phyloP scores from a whole-genome alignment of 352 stramenopile species.

The Phytopythium helicoides region DNA sequence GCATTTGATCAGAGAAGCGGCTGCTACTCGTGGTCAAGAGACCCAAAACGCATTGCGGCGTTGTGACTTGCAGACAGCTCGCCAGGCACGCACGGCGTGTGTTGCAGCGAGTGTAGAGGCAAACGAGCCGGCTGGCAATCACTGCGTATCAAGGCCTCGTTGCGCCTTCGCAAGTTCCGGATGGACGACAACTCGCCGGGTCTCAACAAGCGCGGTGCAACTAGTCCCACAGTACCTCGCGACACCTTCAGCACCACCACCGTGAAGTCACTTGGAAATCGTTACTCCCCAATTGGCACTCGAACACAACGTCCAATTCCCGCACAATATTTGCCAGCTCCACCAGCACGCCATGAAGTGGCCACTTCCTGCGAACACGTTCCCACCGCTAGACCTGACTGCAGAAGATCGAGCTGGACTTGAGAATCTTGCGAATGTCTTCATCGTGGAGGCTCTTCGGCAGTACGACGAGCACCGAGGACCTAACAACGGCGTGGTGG shows the following conservation, averaged over 20 bases:
- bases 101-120: background rate
- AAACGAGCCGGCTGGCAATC: background rate
- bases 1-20: too few species aligned
- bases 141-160: background rate
- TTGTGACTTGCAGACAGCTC: too few species aligned
- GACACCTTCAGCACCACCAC: too few species aligned
- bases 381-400: slow-evolving; percentile 24
- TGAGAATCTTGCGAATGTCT: slow-evolving; percentile 18
- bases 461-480: slow-evolving; percentile 31
- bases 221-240: too few species aligned
- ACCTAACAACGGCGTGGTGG: slow-evolving; percentile 21
- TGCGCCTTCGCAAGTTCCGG: background rate
- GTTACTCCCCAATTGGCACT: background rate
- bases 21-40: too few species aligned
- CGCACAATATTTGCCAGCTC: too few species aligned
- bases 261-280: background rate
- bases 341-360: slow-evolving; percentile 18
- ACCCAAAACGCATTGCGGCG: too few species aligned
- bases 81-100: too few species aligned
- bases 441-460: slow-evolving; percentile 24
- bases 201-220: too few species aligned
- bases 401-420: slow-evolving; percentile 23
- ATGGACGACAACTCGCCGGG: background rate
- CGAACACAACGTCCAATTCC: background rate
- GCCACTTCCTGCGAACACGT: slow-evolving; percentile 24